Base-by-base conservation (phyloP, 768 basidiomycete genomes). In the Tylopilus plumbeoviolaceoides region DNA sequence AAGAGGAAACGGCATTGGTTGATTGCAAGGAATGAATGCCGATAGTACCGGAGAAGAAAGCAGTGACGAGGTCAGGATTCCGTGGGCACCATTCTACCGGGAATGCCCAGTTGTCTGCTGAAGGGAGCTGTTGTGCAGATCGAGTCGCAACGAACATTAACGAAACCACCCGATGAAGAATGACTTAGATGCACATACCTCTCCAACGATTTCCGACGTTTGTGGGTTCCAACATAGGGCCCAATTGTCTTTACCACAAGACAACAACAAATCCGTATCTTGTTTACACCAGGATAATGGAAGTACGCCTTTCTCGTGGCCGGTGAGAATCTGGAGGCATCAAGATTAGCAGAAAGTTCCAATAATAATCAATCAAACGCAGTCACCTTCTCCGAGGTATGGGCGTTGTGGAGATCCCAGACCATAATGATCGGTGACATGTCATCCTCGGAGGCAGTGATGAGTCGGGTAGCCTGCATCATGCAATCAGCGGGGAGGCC, bases 371-470 rank as follows among this genome's bases (percentile, higher is more conserved):
- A 2, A 20, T 27, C 17, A 45, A 48, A 35, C 5, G 15, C 20
- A 50, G 68, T 51, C 56, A 90, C 94, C 78, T 94, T 93, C 71
- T 99, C 97, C 1, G 97, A 95, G 4, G 95, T 95, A 45, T 94
- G 87, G n/a, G 95, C 91, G 65, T 98, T 98, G 48, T 95, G 84
- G 51, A 98, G 78, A 75, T 98, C 95, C 97, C 97, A 99, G 42
- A 98, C 83, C 90, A 98, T 94, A 64, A 98, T 89, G 48, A 98
- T 82, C 1, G 97, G 95, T 0, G 91, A 92, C 20, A 88, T 83
- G 68, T 99, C 97, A 60, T 98, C 95, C 68, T 98, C 97, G 1
- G 91, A 95, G 3, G 95, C 88, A n/a, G 97, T 98, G 40, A 95
- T 88, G n/a, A 99, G 78, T 56, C 92, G 80, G 6, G 95, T 98